Percentiles rank a stretch among this genome's conserved stretches.
These are phyloP conservation scores for Nitzschia palea DNA, from an alignment of 108 stramenopile species.

Conservation along the genomic window DNA sequence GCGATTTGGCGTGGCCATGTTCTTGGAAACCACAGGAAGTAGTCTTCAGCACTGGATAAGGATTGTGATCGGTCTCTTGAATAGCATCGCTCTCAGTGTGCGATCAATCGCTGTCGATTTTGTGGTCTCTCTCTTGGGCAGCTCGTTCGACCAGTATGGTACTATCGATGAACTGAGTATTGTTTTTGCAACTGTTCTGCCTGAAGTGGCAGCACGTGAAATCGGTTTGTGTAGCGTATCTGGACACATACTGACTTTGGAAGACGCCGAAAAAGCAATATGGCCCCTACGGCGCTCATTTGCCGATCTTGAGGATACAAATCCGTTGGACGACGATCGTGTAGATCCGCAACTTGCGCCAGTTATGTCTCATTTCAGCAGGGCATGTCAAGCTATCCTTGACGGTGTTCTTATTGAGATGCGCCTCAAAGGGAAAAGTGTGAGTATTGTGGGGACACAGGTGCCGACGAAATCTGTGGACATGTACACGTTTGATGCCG, in stretches of 20 bases:
- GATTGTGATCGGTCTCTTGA: slow-evolving; percentile 77
- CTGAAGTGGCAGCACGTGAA: slow-evolving; percentile 84
- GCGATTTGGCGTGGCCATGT: slow-evolving; percentile 73
- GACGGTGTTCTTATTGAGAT: slow-evolving; percentile 87
- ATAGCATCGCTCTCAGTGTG: slow-evolving; percentile 79
- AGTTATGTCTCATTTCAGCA: slow-evolving; percentile 61
- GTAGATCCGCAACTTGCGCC: slow-evolving; percentile 81
- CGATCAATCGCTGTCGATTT: slow-evolving; percentile 89
- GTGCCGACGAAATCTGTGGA: slow-evolving; percentile 12
- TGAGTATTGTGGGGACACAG: slow-evolving; percentile 37
- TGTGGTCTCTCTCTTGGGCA: slow-evolving; percentile 74
- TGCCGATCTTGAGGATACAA: slow-evolving; percentile 83
- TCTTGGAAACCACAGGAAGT: slow-evolving; percentile 53
- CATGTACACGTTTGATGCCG: slow-evolving; percentile 71
- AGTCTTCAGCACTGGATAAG: slow-evolving; percentile 81
- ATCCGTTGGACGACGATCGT: slow-evolving; percentile 81
- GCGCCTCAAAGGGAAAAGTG: slow-evolving; percentile 49
- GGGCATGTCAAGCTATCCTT: slow-evolving; percentile 80
- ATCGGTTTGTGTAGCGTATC: slow-evolving; percentile 70
- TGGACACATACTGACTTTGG: slow-evolving; percentile 50
- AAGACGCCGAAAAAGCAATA: slow-evolving; percentile 62
- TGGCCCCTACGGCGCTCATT: slow-evolving; percentile 86
- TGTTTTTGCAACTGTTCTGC: slow-evolving; percentile 66
- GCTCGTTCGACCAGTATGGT: slow-evolving; percentile 55
- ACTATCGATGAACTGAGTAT: slow-evolving; percentile 64